These are phyloP conservation scores for Neurospora sp. DNA, from an alignment of 2,329 filamentous ascomycete species.

Conservation along the genomic window DNA sequence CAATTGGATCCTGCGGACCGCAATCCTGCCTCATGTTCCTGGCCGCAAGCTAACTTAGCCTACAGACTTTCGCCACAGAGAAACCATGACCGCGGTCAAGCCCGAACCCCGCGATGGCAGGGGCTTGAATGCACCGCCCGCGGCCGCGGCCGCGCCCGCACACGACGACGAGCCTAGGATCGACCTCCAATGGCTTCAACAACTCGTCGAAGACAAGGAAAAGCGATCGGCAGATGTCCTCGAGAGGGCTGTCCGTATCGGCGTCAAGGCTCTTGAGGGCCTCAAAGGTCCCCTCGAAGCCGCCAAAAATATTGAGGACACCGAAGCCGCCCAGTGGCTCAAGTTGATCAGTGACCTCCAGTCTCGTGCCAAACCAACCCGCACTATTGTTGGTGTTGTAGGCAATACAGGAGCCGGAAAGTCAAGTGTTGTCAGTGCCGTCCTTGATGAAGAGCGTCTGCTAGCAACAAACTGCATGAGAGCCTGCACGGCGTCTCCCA, in stretches of 20 bases:
- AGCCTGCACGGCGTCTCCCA: constrained; percentile 51
- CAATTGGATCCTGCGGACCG: background rate
- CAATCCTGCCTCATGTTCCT: background rate
- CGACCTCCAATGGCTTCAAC: constrained; percentile 4
- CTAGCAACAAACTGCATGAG: constrained; percentile 39
- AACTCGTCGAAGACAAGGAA: background rate
- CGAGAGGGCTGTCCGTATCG: constrained; percentile 8
- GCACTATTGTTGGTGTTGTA: constrained; percentile 43
- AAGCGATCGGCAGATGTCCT: constrained; percentile 3
- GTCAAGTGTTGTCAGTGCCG: constrained; percentile 50
- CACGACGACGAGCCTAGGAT: background rate
- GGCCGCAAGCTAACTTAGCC: background rate
- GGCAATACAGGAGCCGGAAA: constrained; percentile 54
- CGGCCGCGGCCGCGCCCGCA: background rate
- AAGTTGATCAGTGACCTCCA: constrained; percentile 9
- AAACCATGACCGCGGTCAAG: constrained; percentile 5
- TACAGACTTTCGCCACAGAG: background rate
- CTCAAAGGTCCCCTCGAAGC: constrained; percentile 8
- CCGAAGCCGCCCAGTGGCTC: constrained; percentile 10
- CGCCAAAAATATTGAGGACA: background rate
- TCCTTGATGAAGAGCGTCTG: constrained; percentile 48
- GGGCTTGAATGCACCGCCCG: background rate
- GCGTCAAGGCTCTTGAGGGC: constrained; percentile 5
- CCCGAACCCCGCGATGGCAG: constrained; percentile 4
- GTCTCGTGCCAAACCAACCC: constrained; percentile 16